These are phyloP conservation scores for Vanrija sp. DNA, from an alignment of 1,284 basidiomycete genomes.

Conservation along the genomic window DNA sequence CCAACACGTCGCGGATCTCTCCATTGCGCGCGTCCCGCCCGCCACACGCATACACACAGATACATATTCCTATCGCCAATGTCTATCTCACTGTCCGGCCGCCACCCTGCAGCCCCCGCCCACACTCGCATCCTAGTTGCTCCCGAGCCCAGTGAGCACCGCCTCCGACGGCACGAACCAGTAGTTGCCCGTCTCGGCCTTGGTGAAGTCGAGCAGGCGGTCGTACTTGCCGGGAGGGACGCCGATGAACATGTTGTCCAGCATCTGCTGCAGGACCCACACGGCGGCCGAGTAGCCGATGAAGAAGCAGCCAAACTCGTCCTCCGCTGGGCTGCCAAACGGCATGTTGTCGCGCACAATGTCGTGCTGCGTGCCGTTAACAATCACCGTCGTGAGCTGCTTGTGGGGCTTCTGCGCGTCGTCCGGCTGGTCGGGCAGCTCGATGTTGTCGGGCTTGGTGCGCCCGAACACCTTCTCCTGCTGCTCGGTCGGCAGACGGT, in stretches of 20 bases:
- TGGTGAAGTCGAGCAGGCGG: slow-evolving; percentile 16
- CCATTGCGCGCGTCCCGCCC: no score
- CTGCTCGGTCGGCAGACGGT: slow-evolving; percentile 5
- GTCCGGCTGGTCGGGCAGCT: slow-evolving; percentile 7
- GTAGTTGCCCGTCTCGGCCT: slow-evolving; percentile 9
- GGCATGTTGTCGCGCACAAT: slow-evolving; percentile 23
- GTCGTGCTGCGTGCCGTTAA: slow-evolving; percentile 10
- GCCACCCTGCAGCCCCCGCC: no score
- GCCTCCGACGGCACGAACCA: slow-evolving; percentile 14
- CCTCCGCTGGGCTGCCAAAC: slow-evolving; percentile 9
- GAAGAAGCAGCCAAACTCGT: slow-evolving; percentile 16
- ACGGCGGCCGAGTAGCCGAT: slow-evolving; percentile 14
- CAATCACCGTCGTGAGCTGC: slow-evolving; percentile 11
- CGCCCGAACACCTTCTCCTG: slow-evolving; percentile 16
- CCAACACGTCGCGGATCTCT: no score
- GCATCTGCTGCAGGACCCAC: slow-evolving; percentile 20
- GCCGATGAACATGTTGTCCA: slow-evolving; percentile 18
- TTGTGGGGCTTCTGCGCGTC: slow-evolving; percentile 17
- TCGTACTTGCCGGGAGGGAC: slow-evolving; percentile 15
- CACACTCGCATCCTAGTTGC: neutral
- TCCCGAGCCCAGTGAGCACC: neutral
- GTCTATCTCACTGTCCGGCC: no score
- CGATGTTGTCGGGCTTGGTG: slow-evolving; percentile 17
- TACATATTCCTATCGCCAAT: no score
- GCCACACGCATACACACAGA: no score